These are phyloP conservation scores for Cadophora gregata DNA, from an alignment of 2,329 filamentous ascomycete genomes.

Conservation along the genomic window DNA sequence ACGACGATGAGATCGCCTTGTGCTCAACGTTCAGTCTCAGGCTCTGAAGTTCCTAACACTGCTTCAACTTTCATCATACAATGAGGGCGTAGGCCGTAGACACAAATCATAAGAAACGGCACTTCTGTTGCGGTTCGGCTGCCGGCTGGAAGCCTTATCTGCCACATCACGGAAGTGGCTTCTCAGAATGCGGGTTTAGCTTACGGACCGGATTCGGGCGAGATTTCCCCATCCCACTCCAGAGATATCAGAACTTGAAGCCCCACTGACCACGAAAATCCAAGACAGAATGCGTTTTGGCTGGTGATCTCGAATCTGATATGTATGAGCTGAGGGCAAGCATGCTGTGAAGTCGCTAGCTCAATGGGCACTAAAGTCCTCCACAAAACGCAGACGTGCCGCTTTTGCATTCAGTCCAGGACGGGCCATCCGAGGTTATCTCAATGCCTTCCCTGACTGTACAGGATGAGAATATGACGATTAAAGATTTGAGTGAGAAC, in stretches of 20 bases:
- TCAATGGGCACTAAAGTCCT: neutral
- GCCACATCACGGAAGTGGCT: neutral
- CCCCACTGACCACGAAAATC: neutral
- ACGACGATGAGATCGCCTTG: neutral
- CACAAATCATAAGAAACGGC: no score
- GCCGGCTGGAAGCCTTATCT: neutral
- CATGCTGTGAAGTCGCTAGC: neutral
- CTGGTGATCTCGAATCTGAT: neutral
- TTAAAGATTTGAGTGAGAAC: neutral
- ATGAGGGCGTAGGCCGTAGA: no score
- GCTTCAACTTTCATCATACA: neutral
- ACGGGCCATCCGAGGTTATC: neutral
- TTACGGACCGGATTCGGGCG: neutral
- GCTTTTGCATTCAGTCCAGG: neutral
- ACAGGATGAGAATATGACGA: neutral
- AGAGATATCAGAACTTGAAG: neutral
- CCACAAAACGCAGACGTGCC: neutral
- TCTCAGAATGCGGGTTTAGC: neutral
- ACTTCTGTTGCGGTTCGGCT: neutral
- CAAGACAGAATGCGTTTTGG: neutral
- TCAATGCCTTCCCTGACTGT: neutral
- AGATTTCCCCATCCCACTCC: slow-evolving; percentile 2
- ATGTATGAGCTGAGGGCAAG: neutral
- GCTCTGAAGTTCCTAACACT: neutral
- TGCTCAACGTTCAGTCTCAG: neutral